A percentile compares a stretch with the other conserved stretches of the same genome.
phyloP scores from a whole-genome alignment of 495 filamentous ascomycete species.

The Parachaetomium inaequale region DNA sequence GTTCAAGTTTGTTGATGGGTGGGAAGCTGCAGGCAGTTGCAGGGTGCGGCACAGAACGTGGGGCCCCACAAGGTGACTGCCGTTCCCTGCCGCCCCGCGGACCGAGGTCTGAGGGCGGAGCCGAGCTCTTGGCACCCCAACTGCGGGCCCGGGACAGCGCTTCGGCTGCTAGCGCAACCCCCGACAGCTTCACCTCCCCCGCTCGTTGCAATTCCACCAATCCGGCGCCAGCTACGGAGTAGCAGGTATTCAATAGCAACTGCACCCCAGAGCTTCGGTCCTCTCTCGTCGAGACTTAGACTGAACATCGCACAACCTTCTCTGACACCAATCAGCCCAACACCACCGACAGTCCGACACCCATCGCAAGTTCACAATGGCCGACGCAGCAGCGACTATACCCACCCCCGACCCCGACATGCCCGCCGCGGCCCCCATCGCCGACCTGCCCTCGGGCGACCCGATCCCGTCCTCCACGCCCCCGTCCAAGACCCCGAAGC shows the following conservation, averaged over 20 bases:
- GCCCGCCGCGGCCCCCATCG: slow-evolving; percentile 26
- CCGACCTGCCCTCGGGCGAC: slow-evolving; percentile 41
- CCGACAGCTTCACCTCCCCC: neutral
- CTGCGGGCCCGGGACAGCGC: neutral
- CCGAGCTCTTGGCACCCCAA: slow-evolving; percentile 11
- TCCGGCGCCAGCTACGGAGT: neutral
- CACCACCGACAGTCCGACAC: neutral
- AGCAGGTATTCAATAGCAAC: neutral
- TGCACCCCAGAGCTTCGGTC: neutral
- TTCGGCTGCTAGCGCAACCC: neutral
- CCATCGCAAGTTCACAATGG: slow-evolving; percentile 18
- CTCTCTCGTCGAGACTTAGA: neutral
- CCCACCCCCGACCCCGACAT: slow-evolving; percentile 10
- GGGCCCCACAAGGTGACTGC: slow-evolving; percentile 5
- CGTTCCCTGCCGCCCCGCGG: slow-evolving; percentile 12
- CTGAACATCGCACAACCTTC: neutral
- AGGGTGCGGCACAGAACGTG: neutral
- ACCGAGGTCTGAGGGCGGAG: slow-evolving; percentile 16
- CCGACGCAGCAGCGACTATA: slow-evolving; percentile 24
- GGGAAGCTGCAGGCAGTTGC: neutral
- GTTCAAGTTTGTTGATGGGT: too few relatives aligned
- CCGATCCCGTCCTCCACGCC: slow-evolving; percentile 38
- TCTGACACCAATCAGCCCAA: neutral
- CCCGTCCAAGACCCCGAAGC: slow-evolving; percentile 35
- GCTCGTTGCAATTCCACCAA: slow-evolving; percentile 8